phyloP scores from a whole-genome alignment of 73 alveolate species.

The Diophrys appendiculata region DNA sequence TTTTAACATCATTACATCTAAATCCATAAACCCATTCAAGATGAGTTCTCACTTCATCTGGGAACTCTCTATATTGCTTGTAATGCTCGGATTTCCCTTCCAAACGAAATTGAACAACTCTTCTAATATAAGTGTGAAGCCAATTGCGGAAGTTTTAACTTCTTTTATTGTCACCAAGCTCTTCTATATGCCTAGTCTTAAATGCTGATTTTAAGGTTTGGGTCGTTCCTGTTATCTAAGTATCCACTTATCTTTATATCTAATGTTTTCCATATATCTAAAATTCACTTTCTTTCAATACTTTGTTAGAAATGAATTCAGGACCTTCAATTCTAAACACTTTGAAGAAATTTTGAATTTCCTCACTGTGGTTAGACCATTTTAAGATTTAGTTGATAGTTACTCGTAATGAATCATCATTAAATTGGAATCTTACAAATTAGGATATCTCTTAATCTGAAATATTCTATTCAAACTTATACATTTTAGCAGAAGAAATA shows the following conservation, averaged over 20 bases:
- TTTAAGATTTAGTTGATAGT: constrained; percentile 51
- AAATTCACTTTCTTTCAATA: constrained; percentile 59
- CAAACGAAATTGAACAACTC: constrained; percentile 52
- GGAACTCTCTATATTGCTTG: constrained; percentile 12
- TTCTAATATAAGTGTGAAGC: constrained; percentile 58
- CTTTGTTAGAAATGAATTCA: constrained; percentile 61
- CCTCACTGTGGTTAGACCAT: constrained; percentile 72
- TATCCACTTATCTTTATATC: constrained; percentile 1
- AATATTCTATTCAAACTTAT: constrained; percentile 65
- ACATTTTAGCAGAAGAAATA: constrained; percentile 88
- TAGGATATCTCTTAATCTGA: constrained; percentile 74
- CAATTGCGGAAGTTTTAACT: constrained; percentile 46
- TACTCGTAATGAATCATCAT: constrained; percentile 60
- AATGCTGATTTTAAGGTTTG: constrained; percentile 4
- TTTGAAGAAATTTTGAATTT: constrained; percentile 66
- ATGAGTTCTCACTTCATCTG: constrained; percentile 57
- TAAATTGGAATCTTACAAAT: constrained; percentile 66
- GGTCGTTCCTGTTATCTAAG: constrained; percentile 18
- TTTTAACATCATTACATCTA: constrained; percentile 84
- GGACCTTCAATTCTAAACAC: constrained; percentile 69
- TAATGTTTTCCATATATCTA: constrained; percentile 49
- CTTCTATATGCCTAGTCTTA: background rate
- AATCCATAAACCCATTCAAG: constrained; percentile 97
- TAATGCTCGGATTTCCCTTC: constrained; percentile 29
- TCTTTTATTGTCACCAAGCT: constrained; percentile 39